Evolutionary conservation across 495 filamentous ascomycete species (phyloP), one percentile per base, ranked within the genome.

Genomic region (Chaetomium fimeti): DNA sequence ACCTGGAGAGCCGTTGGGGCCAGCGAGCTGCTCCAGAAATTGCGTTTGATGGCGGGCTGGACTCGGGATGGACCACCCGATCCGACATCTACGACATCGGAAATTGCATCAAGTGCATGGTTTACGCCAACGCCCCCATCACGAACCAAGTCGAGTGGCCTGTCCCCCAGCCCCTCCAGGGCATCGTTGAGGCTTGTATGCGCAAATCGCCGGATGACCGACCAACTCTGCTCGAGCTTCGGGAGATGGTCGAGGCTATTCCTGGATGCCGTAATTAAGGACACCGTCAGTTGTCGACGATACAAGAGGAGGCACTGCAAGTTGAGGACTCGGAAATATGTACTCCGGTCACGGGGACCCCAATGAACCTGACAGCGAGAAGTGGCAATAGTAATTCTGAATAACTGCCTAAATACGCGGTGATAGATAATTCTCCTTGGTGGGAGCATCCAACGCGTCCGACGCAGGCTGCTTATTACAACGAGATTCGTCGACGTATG

Each of bases 1-100:
- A 74, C 40, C 66, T 74, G 9, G 72, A 74, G 63, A 66, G 72
- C 51, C 68, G 71, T 1, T 74, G 71, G 71, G 72, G 72, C 47
- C 49, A 69, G 20, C 49, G 68, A 2, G 36, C 20, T n/a, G 64
- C 65, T 1, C 65, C 65, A 9, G 61, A 67, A 49, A 43, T 63
- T 38, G 47, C 61, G 9, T 62, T 27, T 3, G 60, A 62, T 2
- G 60, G 60, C 12, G 32, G 49, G 16, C 12, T 29, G 25, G 49
- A 64, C 16, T 57, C 62, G 29, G 62, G 62, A n/a, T 64, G 55
- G 62, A 58, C 43, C 5, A 27, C 5, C 2, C 9, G 54, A 16
- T 63, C 62, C 12, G 62, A 64, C 16, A 28, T 64, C 5, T 64
- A 59, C 45, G 62, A 64, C 24, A 53, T 64, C 27, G 62, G 62